Evolutionary conservation across 1,284 basidiomycete genomes (phyloP), one percentile per base, ranked within the genome.

Genomic region (Psilocybe mexicana): DNA sequence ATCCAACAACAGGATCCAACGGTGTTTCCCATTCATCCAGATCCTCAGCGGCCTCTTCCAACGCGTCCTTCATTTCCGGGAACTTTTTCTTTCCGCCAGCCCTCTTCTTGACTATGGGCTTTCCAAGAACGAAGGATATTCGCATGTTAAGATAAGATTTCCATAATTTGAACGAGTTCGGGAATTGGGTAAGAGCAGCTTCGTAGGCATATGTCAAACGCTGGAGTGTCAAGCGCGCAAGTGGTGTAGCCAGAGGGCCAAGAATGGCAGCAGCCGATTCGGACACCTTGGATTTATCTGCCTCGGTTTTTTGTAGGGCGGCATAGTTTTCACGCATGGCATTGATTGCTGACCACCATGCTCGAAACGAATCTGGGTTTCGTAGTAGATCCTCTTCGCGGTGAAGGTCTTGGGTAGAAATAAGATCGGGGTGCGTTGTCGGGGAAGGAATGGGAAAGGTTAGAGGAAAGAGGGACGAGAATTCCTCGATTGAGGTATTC

Each of bases 381-480:
- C 93, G 86, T 35, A 96, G 79, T n/a, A 99, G 83, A 74, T 99
- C 96, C 74, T 99, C 95, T 76, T 98, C 97, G 44, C 93, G 87
- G 61, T 88, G 82, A 36, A 98, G 73, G 73, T 98, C 95, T 52
- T 85, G 80, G 30, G 86, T 74, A 2, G 88, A 81, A 64, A 98
- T 81, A 53, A 98, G 81, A 57, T 88, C 79, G 14, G 90, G 81
- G 68, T 95, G 87, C 1, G 86, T 90, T 48, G 82, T 76, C 7
- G 95, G 94, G 6, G 84, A 89, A 10, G 96, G 96, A 50, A 89
- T 79, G 8, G 96, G 95, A 52, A 84, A 81, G 3, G 95, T 93
- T 62, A 98, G 76, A 14, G 95, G 93, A 68, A 98, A 94, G 53
- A 78, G 67, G 3, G 81, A 76, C 36, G 79, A 73, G 54, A 93